Base-by-base conservation (phyloP, 345 rosid species). In the Eucalyptus virginea region DNA sequence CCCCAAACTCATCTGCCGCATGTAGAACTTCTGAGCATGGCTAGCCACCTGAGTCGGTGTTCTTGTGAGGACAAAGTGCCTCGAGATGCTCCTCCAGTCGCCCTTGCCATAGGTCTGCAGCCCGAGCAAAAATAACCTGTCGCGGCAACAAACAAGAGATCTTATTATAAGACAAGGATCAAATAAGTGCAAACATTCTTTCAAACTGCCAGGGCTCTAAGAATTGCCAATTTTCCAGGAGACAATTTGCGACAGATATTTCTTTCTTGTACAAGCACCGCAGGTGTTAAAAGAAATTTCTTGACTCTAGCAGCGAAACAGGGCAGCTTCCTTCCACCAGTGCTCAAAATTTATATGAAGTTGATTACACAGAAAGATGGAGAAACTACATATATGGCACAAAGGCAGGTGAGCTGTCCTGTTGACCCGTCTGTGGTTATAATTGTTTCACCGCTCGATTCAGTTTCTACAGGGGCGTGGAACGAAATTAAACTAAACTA, bases 31-130 rank as follows among this genome's bases (percentile, higher is more conserved):
- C 90, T 97, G 99, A n/a, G 99, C 99, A 87, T 97, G 99, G 89
- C 98, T 97, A 1, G 99, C 98, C 3, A 97, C 99, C 91, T 97
- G 98, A 1, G 98, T 97, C 18, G 99, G 98, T 12, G 98, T 97
- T 88, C 98, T 95, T 6, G 98, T 94, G 81, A 93, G 95, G 88
- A 97, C 99, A 87, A 95, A 94, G 88, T 96, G 95, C 92, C 99
- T 95, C 4, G 98, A 94, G 62, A 97, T 97, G 91, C 98, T 97
- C 89, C 98, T 96, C 98, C 98, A 97, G 88, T 97, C 99, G 30
- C 98, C 99, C 86, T 95, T 96, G 3, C 99, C 99, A 45, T 90
- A 95, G 88, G 89, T 92, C n/a, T 87, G 86, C 49, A 97, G 90
- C 19, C 99, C 99, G 5, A 93, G 89, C 92, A 96, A 89, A 92